Evolutionary conservation across 2,329 filamentous ascomycete genomes (phyloP).

Genomic region (Basipetospora chlamydospora): DNA sequence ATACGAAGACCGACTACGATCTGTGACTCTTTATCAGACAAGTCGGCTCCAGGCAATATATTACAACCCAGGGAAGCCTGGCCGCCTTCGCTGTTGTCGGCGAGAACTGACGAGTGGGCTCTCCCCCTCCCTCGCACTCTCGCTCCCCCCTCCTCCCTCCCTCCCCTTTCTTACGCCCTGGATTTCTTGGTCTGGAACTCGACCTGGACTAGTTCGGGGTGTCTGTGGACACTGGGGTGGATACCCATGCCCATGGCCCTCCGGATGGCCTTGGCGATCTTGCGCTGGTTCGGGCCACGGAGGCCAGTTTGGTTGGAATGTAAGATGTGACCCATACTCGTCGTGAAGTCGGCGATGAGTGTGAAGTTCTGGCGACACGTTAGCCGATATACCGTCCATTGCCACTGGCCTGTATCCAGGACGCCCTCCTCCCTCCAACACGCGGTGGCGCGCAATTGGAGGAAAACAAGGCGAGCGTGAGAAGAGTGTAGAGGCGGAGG

Average conservation of each 20-base stretch:
- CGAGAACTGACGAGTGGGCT: no score
- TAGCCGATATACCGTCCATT: no score
- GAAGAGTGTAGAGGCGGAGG: not conserved
- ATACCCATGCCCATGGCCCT: slow-evolving; percentile 79
- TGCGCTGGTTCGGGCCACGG: slow-evolving; percentile 78
- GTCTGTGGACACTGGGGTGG: slow-evolving; percentile 79
- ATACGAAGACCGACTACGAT: not conserved
- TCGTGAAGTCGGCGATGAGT: slow-evolving; percentile 80
- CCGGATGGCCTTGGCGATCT: slow-evolving; percentile 82
- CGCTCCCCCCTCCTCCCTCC: not conserved
- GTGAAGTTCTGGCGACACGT: slow-evolving; percentile 62
- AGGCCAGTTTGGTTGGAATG: slow-evolving; percentile 63
- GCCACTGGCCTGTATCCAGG: no score
- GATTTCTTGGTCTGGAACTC: slow-evolving; percentile 10
- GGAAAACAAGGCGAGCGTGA: not conserved
- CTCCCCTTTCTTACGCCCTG: not conserved
- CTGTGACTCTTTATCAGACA: not conserved
- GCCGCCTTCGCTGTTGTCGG: no score
- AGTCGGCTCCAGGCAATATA: not conserved
- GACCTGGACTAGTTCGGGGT: slow-evolving; percentile 62
- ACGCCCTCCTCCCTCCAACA: not conserved
- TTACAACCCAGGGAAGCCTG: no score
- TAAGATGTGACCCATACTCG: slow-evolving; percentile 71
- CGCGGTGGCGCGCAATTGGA: not conserved
- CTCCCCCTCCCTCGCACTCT: no score